Conservation (phyloP, 164 flowering plant genomes). For the Santalum album region DNA sequence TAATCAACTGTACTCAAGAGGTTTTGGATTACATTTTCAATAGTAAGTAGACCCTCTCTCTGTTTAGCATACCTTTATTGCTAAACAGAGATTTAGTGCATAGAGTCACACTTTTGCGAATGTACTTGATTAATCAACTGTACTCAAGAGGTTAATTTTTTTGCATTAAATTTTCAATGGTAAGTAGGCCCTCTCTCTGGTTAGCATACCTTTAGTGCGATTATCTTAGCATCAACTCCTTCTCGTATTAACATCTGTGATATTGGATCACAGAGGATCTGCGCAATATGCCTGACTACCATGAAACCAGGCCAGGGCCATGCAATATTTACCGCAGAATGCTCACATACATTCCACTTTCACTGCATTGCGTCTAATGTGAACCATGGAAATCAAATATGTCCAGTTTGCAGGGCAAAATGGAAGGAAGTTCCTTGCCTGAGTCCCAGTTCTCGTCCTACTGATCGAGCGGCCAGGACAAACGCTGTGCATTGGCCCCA, state of each 20-base stretch:
- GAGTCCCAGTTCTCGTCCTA: slow-evolving; percentile 26
- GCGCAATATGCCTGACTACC: slow-evolving; percentile 75
- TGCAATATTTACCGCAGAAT: slow-evolving; percentile 95
- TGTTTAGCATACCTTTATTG: too few relatives aligned
- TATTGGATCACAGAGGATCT: slow-evolving; percentile 48
- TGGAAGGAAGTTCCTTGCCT: slow-evolving; percentile 93
- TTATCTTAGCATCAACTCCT: too few relatives aligned
- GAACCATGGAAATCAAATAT: slow-evolving; percentile 75
- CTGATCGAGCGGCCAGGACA: slow-evolving; percentile 32
- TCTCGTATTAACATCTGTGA: background rate
- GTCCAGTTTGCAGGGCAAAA: slow-evolving; percentile 91
- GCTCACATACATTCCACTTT: slow-evolving; percentile 89
- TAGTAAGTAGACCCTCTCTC: too few relatives aligned
- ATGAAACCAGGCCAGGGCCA: slow-evolving; percentile 86
- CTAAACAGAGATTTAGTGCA: too few relatives aligned
- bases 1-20: too few relatives aligned
- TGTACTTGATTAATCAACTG: too few relatives aligned
- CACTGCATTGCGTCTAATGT: slow-evolving; percentile 90
- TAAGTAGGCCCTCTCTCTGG: too few relatives aligned
- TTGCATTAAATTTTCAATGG: too few relatives aligned
- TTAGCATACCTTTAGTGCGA: too few relatives aligned
- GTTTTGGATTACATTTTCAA: too few relatives aligned
- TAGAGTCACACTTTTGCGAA: too few relatives aligned
- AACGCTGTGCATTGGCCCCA: slow-evolving; percentile 38
- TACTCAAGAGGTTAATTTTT: too few relatives aligned